Base-by-base conservation (phyloP, 352 stramenopile species). In the Phytopythium delawarense region DNA sequence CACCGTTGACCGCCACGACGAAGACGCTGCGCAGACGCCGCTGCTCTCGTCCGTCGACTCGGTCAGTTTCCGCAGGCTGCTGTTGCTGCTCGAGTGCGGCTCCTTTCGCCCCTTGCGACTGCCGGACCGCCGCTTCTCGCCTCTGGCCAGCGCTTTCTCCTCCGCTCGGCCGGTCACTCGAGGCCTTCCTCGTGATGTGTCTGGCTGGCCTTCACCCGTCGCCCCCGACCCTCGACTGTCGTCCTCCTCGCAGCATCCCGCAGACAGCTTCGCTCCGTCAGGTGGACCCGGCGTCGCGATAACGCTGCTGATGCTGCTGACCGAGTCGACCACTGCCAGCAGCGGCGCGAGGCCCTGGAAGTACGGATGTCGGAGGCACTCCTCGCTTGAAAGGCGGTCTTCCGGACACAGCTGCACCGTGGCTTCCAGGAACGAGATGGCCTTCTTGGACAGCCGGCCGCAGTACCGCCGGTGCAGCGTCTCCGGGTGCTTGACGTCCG, bases 381-480 rank as follows among this genome's bases (percentile, higher is more conserved):
- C 81, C 34, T 86, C 72, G 53, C 81, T 87, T 2, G 81, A 80
- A 18, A 96, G 65, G 15, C 92, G 75, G 34, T 96, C 84, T 6
- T 90, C 74, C 12, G 90, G 82, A 8, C 87, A 76, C 32, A 97
- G 65, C 48, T 87, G 79, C 21, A 98, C 75, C 18, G 91, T 82
- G 18, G 71, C 67, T 64, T 91, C 77, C 18, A 97, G 68, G 58
- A 98, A 97, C 52, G 63, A 72, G 23, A 97, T 80, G 1, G 82
- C 89, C 46, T 82, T 80, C 69, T 96, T 95, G 23, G 79, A 87
- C 15, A 98, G 53, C 1, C 89, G 91, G 1, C 91, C 89, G 34
- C 89, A 87, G 59, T 96, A 98, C 54, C 92, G 94, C 57, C 91
- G 88, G 66, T 96, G 76, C 25, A 98, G 62, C 15, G 91, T 98